A percentile compares a stretch with the other conserved stretches of the same genome.
Conservation (phyloP, 139 green algal species). For the Volvox africanus region DNA sequence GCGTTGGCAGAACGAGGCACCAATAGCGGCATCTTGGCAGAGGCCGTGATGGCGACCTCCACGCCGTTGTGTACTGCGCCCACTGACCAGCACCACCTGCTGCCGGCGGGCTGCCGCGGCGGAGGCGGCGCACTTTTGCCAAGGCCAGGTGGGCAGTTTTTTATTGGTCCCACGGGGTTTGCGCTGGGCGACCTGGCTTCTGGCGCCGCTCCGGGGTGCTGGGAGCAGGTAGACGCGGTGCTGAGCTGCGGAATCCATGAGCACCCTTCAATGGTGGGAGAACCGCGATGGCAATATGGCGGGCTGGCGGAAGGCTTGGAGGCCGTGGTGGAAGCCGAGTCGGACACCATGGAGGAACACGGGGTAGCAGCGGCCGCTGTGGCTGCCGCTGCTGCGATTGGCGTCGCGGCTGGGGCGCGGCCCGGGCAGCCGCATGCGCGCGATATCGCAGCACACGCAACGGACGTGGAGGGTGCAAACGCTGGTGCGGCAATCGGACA, state of each 20-base stretch:
- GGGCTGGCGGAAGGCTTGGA: background rate
- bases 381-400: no score
- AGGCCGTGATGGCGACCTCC: background rate
- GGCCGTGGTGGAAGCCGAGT: background rate
- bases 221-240: slow-evolving; percentile 76
- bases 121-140: background rate
- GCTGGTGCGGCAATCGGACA: background rate
- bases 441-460: no score
- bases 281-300: slow-evolving; percentile 19
- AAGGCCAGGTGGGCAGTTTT: slow-evolving; percentile 39
- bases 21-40: slow-evolving; percentile 2
- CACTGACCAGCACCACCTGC: slow-evolving; percentile 50
- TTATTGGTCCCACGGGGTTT: slow-evolving; percentile 60
- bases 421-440: background rate
- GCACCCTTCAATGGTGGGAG: slow-evolving; percentile 49
- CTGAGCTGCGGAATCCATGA: slow-evolving; percentile 61
- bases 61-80: background rate
- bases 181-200: slow-evolving; percentile 56
- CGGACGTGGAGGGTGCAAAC: background rate
- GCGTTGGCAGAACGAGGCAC: slow-evolving; percentile 22
- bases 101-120: slow-evolving; percentile 6
- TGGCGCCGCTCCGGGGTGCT: slow-evolving; percentile 68
- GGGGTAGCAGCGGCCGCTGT: no score
- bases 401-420: background rate
- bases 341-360: no score